Percentiles rank a stretch among this genome's conserved stretches.
These are phyloP conservation scores for Rubia yunnanensis DNA, from an alignment of 257 asterid genomes.

Conservation along the genomic window DNA sequence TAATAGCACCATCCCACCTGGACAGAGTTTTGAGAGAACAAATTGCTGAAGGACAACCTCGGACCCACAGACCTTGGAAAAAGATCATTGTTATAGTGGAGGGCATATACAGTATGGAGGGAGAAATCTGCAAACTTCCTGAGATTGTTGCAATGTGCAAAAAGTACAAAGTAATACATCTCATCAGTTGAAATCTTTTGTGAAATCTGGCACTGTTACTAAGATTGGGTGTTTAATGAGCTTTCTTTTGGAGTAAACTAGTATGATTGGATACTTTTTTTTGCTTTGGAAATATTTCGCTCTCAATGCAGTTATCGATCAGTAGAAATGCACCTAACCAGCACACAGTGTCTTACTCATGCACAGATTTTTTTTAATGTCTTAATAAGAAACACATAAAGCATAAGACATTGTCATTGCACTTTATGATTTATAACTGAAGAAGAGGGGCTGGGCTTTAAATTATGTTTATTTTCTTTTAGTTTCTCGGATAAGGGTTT, in stretches of 20 bases:
- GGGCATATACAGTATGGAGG: conserved; percentile 99
- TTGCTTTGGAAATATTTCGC: background rate
- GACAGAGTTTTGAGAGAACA: conserved; percentile 87
- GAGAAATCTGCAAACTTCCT: conserved; percentile 95
- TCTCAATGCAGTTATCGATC: background rate
- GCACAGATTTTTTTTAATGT: background rate
- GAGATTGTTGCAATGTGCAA: conserved; percentile 94
- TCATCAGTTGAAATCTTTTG: conserved; percentile 3
- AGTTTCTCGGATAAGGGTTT: background rate
- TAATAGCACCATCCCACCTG: conserved; percentile 78
- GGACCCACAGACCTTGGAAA: conserved; percentile 98
- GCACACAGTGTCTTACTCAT: background rate
- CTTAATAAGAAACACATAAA: background rate
- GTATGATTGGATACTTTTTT: background rate
- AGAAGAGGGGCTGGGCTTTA: background rate
- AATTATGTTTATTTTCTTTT: background rate
- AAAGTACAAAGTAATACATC: conserved; percentile 73
- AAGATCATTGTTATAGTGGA: conserved; percentile 95
- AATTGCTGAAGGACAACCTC: conserved; percentile 92
- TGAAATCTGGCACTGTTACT: background rate
- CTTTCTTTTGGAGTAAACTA: background rate
- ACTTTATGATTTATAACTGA: background rate
- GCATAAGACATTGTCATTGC: background rate
- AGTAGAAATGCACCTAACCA: background rate
- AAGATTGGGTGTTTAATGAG: background rate